Conservation (phyloP, 176 grass and related monocot genomes). For the Aegilops tauschii region DNA sequence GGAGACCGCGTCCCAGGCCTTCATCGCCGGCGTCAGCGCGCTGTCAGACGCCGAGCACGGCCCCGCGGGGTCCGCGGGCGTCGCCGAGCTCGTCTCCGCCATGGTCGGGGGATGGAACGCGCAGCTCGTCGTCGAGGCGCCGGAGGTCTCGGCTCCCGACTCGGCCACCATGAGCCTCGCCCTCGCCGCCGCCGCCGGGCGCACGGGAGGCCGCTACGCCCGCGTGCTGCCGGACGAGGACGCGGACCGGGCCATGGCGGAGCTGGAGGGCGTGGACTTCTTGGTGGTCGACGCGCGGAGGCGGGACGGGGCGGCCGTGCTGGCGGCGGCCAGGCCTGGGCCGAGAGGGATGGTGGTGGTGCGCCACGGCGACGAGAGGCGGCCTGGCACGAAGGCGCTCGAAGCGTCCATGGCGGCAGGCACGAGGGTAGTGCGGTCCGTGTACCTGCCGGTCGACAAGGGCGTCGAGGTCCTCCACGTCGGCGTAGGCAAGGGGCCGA, state of each 20-base stretch:
- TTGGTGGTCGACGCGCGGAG: conserved; percentile 59
- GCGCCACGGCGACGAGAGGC: conserved; percentile 32
- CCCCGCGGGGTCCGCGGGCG: background rate
- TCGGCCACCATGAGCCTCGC: conserved; percentile 31
- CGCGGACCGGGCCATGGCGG: conserved; percentile 38
- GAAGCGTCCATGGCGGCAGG: conserved; percentile 36
- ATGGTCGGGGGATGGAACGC: conserved; percentile 75
- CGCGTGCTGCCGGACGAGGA: conserved; percentile 17
- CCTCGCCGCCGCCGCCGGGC: conserved; percentile 31
- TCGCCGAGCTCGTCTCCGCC: conserved; percentile 63
- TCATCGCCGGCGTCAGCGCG: conserved; percentile 50
- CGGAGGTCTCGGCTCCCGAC: background rate
- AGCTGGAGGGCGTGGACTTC: conserved; percentile 61
- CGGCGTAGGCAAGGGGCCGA: conserved; percentile 76
- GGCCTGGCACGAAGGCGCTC: background rate
- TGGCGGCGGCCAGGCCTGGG: conserved; percentile 56
- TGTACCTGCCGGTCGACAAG: conserved; percentile 67
- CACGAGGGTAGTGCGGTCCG: conserved; percentile 58
- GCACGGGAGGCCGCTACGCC: conserved; percentile 33
- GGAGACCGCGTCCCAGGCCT: conserved; percentile 56
- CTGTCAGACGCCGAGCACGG: background rate
- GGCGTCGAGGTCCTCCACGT: conserved; percentile 81
- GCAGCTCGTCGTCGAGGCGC: conserved; percentile 68
- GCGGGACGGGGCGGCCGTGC: conserved; percentile 35
- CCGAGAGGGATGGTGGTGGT: conserved; percentile 75